Evolutionary conservation across 352 stramenopile species (phyloP).

Genomic region (Globisporangium ultimum): DNA sequence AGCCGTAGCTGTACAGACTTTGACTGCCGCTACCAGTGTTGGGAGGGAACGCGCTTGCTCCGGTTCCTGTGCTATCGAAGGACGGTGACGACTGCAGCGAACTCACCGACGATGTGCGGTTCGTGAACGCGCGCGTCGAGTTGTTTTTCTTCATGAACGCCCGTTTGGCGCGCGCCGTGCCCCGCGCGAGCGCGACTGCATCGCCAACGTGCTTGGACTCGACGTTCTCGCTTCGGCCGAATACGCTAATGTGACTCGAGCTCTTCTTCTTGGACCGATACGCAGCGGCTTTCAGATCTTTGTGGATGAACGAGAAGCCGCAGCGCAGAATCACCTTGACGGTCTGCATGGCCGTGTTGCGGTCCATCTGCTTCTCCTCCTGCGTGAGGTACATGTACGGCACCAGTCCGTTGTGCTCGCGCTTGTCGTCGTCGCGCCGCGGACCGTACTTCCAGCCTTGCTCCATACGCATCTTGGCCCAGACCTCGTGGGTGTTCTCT

Average conservation of each 20-base stretch:
- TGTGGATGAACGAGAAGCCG: slow-evolving; percentile 65
- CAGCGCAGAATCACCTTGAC: slow-evolving; percentile 76
- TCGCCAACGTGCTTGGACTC: slow-evolving; percentile 51
- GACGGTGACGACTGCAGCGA: slow-evolving; percentile 7
- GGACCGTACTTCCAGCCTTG: slow-evolving; percentile 78
- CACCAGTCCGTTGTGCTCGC: slow-evolving; percentile 72
- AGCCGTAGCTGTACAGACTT: slow-evolving; percentile 4
- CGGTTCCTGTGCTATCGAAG: slow-evolving; percentile 1
- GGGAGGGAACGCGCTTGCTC: not conserved
- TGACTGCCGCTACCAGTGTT: not conserved
- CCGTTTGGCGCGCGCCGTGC: slow-evolving; percentile 49
- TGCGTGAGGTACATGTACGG: slow-evolving; percentile 79
- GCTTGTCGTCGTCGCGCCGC: slow-evolving; percentile 57
- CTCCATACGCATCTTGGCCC: slow-evolving; percentile 76
- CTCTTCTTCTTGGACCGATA: slow-evolving; percentile 32
- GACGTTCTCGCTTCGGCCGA: slow-evolving; percentile 66
- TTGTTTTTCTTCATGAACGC: slow-evolving; percentile 43
- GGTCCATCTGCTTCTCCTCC: slow-evolving; percentile 82
- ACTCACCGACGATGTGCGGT: slow-evolving; percentile 10
- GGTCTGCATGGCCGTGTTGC: slow-evolving; percentile 81
- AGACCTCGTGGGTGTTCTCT: slow-evolving; percentile 83
- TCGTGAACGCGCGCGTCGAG: slow-evolving; percentile 15
- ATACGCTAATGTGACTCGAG: slow-evolving; percentile 41
- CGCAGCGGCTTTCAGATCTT: slow-evolving; percentile 39
- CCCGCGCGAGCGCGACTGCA: slow-evolving; percentile 39